Conservation (phyloP, 2,329 filamentous ascomycete genomes). For the Alternaria viburni region DNA sequence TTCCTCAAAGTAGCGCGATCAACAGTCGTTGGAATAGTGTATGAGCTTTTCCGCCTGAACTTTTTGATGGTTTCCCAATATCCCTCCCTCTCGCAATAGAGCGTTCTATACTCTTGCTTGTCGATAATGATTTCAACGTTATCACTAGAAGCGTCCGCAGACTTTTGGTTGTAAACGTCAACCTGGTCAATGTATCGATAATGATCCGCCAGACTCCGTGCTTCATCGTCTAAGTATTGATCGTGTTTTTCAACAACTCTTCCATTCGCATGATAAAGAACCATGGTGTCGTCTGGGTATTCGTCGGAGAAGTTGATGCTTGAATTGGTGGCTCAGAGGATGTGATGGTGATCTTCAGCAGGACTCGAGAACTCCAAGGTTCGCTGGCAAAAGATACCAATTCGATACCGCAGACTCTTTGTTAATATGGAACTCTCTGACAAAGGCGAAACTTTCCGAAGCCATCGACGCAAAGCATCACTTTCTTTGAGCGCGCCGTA, state of each 20-base stretch:
- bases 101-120: not conserved
- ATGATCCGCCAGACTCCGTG: not conserved
- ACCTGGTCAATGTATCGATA: slow-evolving; percentile 9
- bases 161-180: not conserved
- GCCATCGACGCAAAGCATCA: not conserved
- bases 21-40: not conserved
- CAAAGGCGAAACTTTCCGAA: not conserved
- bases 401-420: not conserved
- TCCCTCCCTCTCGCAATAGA: not conserved
- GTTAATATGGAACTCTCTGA: not conserved
- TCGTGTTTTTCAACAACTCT: slow-evolving; percentile 18
- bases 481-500: not conserved
- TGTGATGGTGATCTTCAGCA: not conserved
- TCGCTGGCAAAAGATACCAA: not conserved
- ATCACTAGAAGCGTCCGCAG: not conserved
- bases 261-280: slow-evolving; percentile 15
- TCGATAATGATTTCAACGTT: slow-evolving; percentile 11
- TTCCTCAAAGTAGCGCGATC: slow-evolving; percentile 16
- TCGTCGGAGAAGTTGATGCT: not conserved
- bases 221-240: slow-evolving; percentile 14
- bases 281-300: slow-evolving; percentile 6
- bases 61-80: not conserved
- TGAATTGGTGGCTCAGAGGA: not conserved
- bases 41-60: not conserved
- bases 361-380: not conserved